phyloP scores from a whole-genome alignment of 306 rosid genomes.

The Citrullus amarus region DNA sequence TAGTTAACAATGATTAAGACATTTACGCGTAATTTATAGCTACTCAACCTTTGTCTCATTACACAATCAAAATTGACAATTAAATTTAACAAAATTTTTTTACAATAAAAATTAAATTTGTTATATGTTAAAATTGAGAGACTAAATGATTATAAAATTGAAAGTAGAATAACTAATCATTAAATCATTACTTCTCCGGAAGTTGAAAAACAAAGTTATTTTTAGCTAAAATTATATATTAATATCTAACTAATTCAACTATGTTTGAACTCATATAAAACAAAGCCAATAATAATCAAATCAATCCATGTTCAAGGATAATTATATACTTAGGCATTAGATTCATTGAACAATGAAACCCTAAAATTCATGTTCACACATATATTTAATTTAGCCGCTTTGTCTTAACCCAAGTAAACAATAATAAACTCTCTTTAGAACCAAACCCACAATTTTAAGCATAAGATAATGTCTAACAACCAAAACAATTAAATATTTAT shows the following conservation, averaged over 20 bases:
- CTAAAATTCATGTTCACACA: background rate
- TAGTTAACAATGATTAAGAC: no score
- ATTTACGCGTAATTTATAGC: no score
- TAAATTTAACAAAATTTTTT: no score
- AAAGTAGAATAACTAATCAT: no score
- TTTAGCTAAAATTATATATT: no score
- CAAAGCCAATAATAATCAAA: background rate
- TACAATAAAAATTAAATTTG: no score
- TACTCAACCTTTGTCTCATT: no score
- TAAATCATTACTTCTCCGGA: no score
- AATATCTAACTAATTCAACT: background rate
- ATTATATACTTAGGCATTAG: background rate
- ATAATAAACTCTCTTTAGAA: background rate
- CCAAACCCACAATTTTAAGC: background rate
- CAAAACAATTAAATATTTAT: background rate
- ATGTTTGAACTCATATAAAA: background rate
- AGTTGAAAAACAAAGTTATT: no score
- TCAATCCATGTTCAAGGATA: background rate
- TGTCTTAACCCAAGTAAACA: background rate
- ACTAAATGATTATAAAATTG: no score
- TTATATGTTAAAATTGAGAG: no score
- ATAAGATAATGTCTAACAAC: background rate
- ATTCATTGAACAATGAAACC: slow-evolving; percentile 5
- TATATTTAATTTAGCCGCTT: background rate
- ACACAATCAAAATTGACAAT: no score